Percentiles rank a stretch among this genome's conserved stretches.
phyloP scores from a whole-genome alignment of 2,329 filamentous ascomycete genomes.

The Cordyceps sp. region DNA sequence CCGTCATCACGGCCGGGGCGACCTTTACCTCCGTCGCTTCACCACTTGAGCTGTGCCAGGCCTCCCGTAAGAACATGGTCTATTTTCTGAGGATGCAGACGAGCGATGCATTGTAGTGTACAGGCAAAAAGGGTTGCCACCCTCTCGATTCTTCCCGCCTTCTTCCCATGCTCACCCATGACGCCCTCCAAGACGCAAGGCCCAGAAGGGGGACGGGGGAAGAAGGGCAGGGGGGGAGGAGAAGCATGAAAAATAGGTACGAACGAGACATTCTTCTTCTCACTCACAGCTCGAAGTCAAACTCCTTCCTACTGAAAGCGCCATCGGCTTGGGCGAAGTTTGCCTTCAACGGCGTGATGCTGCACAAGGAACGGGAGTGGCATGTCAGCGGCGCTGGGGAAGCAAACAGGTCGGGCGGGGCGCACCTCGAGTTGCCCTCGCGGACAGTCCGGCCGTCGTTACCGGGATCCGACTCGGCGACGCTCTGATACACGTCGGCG shows the following conservation, averaged over 20 bases:
- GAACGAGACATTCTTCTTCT: not conserved
- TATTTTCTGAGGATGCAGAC: slow-evolving; percentile 11
- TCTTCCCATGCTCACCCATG: too few species aligned
- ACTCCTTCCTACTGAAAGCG: slow-evolving; percentile 49
- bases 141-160: slow-evolving; percentile 5
- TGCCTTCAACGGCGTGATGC: slow-evolving; percentile 77
- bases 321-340: slow-evolving; percentile 71
- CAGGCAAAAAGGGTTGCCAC: slow-evolving; percentile 7
- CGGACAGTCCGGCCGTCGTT: slow-evolving; percentile 91
- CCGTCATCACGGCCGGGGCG: slow-evolving; percentile 5
- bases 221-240: not conserved
- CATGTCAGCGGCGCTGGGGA: not conserved
- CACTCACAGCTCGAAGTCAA: slow-evolving; percentile 76
- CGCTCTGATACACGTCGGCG: slow-evolving; percentile 70
- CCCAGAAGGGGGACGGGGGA: not conserved
- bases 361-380: slow-evolving; percentile 18
- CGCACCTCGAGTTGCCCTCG: slow-evolving; percentile 67
- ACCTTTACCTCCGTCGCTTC: slow-evolving; percentile 3
- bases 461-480: slow-evolving; percentile 61
- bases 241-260: too few species aligned
- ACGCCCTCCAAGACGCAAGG: not conserved
- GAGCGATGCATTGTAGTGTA: slow-evolving; percentile 9
- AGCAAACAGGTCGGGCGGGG: not conserved
- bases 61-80: slow-evolving; percentile 18
- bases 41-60: too few species aligned